Conservation (phyloP, 2,329 filamentous ascomycete species). For the Fusarium sambucinum region DNA sequence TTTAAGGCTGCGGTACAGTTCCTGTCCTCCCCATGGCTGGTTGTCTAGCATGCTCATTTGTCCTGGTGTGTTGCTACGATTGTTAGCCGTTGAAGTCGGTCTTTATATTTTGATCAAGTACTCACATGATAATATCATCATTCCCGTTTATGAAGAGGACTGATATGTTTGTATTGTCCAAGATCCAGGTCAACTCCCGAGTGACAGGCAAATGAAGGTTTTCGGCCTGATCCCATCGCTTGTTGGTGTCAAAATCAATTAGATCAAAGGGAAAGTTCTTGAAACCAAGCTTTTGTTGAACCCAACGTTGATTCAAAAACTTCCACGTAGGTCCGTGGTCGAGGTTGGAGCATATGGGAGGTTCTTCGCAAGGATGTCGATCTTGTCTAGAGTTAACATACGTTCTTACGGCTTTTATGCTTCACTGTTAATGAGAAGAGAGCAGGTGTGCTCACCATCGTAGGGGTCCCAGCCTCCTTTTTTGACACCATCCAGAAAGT, state of each 20-base stretch:
- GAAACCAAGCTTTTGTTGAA: constrained; percentile 29
- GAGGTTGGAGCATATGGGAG: constrained; percentile 26
- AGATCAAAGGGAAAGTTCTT: constrained; percentile 8
- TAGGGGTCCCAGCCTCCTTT: constrained; percentile 37
- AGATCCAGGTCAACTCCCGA: constrained; percentile 17
- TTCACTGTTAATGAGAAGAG: no score
- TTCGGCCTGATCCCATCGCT: constrained; percentile 21
- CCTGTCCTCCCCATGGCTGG: constrained; percentile 17
- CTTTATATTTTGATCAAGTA: fast-evolving
- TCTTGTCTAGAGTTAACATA: neutral
- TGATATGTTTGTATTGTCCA: constrained; percentile 17
- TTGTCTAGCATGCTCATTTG: constrained; percentile 31
- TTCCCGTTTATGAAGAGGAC: constrained; percentile 27
- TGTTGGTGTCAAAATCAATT: constrained; percentile 12
- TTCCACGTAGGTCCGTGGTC: constrained; percentile 27
- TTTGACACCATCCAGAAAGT: constrained; percentile 2
- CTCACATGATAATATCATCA: constrained; percentile 31
- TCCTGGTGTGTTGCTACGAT: constrained; percentile 22
- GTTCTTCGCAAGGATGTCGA: constrained; percentile 20
- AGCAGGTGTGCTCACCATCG: constrained; percentile 1
- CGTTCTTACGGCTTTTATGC: no score
- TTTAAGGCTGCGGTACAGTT: neutral
- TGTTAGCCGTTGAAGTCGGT: neutral
- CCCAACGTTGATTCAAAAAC: constrained; percentile 25
- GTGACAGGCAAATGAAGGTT: constrained; percentile 32